These are phyloP conservation scores for Scleromitrula shiraiana DNA, from an alignment of 2,329 filamentous ascomycete species.

Conservation along the genomic window DNA sequence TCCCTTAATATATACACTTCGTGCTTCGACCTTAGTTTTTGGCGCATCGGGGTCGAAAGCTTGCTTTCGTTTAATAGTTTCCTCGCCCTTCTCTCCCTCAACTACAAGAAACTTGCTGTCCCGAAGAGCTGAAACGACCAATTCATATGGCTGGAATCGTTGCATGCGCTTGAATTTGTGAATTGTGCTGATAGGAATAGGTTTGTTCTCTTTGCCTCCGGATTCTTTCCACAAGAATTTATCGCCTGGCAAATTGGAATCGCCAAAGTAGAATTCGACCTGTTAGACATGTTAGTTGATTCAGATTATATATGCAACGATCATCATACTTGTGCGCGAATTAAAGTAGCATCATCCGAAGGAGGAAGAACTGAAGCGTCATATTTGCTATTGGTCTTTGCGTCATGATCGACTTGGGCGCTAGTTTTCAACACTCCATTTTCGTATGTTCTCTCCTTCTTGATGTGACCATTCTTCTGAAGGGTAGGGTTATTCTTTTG, in stretches of 20 bases:
- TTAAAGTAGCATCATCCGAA: slow-evolving; percentile 55
- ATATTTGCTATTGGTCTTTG: slow-evolving; percentile 43
- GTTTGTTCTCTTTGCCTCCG: slow-evolving; percentile 71
- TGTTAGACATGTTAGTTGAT: slow-evolving; percentile 31
- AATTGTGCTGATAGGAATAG: slow-evolving; percentile 70
- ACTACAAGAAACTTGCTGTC: slow-evolving; percentile 67
- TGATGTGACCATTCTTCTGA: background rate
- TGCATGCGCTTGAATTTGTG: slow-evolving; percentile 93
- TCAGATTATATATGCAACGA: background rate
- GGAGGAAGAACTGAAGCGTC: slow-evolving; percentile 47
- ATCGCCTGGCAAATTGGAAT: slow-evolving; percentile 82
- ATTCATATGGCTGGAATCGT: slow-evolving; percentile 80
- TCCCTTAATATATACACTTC: slow-evolving; percentile 86
- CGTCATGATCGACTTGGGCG: slow-evolving; percentile 23
- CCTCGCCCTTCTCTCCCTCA: slow-evolving; percentile 62
- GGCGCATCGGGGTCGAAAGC: slow-evolving; percentile 52
- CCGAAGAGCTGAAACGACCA: slow-evolving; percentile 75
- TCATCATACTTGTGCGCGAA: slow-evolving; percentile 53
- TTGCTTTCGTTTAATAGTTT: slow-evolving; percentile 69
- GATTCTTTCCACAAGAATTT: slow-evolving; percentile 77
- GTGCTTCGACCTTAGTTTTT: slow-evolving; percentile 58
- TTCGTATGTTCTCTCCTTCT: slow-evolving; percentile 14
- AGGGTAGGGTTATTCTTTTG: background rate
- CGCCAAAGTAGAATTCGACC: slow-evolving; percentile 95
- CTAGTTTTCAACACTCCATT: slow-evolving; percentile 22